Conservation (phyloP, 2,329 filamentous ascomycete species). For the Plenodomus biglobosus region DNA sequence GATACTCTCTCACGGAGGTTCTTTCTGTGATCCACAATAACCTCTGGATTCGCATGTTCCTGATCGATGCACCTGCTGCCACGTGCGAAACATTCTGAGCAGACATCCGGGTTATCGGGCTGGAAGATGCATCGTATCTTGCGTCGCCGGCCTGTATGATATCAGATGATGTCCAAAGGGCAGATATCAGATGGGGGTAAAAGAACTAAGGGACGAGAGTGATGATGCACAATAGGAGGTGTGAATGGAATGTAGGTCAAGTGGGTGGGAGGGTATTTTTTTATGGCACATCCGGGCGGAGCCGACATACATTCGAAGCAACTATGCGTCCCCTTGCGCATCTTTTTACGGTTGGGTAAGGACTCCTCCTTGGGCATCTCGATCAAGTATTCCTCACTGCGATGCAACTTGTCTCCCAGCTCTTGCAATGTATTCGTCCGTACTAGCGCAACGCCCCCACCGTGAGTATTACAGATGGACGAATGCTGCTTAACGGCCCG, state of each 20-base stretch:
- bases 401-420: constrained; percentile 4
- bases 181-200: neutral
- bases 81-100: constrained; percentile 51
- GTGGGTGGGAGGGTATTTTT: no score
- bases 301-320: constrained; percentile 48
- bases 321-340: constrained; percentile 49
- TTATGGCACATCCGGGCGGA: neutral
- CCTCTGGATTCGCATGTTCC: constrained; percentile 44
- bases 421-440: constrained; percentile 26
- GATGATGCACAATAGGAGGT: constrained; percentile 3
- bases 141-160: constrained; percentile 48
- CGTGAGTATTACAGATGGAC: constrained; percentile 3
- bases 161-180: constrained; percentile 23
- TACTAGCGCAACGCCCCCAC: constrained; percentile 9
- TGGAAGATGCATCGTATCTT: constrained; percentile 54
- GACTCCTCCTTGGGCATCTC: constrained; percentile 43
- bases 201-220: constrained; percentile 3
- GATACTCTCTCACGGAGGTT: constrained; percentile 49
- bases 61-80: constrained; percentile 52
- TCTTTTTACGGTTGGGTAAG: constrained; percentile 44
- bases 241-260: constrained; percentile 4
- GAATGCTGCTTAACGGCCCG: neutral
- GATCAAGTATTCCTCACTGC: constrained; percentile 12
- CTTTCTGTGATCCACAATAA: constrained; percentile 47
- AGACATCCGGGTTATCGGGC: constrained; percentile 44